Evolutionary conservation across 495 filamentous ascomycete genomes (phyloP).

Genomic region (Parachaetomium inaequale): DNA sequence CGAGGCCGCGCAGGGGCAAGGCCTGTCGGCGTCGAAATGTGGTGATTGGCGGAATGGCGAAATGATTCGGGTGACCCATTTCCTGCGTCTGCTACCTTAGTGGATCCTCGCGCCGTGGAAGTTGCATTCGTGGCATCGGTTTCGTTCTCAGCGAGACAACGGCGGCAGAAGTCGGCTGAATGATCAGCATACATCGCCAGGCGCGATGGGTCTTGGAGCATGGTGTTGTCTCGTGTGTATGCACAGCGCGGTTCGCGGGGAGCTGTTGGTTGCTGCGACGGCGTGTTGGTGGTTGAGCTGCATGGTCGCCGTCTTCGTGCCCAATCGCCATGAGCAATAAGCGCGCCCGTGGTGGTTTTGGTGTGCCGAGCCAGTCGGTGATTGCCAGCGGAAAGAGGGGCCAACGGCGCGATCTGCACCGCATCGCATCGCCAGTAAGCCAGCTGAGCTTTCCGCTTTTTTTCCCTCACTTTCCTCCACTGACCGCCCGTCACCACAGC

Average conservation of each 20-base stretch:
- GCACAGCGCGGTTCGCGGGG: background rate
- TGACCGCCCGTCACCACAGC: conserved; percentile 8
- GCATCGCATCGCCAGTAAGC: background rate
- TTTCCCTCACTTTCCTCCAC: background rate
- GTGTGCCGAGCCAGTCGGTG: background rate
- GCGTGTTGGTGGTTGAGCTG: conserved; percentile 6
- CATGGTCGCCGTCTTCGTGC: background rate
- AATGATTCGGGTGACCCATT: conserved; percentile 4
- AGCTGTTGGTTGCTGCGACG: conserved; percentile 8
- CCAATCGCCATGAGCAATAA: conserved; percentile 17
- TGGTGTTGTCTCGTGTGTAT: background rate
- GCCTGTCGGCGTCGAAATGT: background rate
- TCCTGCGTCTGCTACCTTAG: background rate
- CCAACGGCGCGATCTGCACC: background rate
- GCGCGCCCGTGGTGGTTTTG: conserved; percentile 6
- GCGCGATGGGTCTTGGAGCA: background rate
- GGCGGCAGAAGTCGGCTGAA: background rate
- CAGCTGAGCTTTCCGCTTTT: background rate
- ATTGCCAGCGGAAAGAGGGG: background rate
- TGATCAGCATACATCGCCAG: too few species aligned
- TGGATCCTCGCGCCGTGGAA: background rate
- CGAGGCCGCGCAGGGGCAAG: background rate
- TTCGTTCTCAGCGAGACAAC: background rate
- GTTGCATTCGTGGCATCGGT: background rate
- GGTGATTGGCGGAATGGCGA: conserved; percentile 12